phyloP scores from a whole-genome alignment of 1,139 yeast species.

The Arxiozyma telluris region DNA sequence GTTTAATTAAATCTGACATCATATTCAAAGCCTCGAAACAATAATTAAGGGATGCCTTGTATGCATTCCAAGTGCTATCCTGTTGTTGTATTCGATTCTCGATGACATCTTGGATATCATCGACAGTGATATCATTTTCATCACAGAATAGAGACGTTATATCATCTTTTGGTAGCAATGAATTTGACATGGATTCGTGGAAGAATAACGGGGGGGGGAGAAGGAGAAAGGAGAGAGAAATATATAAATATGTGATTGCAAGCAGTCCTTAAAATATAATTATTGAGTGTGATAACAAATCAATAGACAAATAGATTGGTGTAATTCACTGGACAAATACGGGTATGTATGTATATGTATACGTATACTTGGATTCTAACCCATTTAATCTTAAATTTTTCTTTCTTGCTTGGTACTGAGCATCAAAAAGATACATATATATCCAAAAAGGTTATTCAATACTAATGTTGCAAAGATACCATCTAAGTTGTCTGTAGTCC shows the following conservation, averaged over 20 bases:
- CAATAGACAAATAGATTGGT: background rate
- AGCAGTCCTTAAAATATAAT: background rate
- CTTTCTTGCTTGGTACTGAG: no score
- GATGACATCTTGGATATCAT: background rate
- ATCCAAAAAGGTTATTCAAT: no score
- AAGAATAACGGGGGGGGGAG: no score
- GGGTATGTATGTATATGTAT: background rate
- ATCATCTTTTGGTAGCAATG: background rate
- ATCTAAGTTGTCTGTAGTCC: no score
- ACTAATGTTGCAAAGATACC: no score
- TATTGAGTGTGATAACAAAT: background rate
- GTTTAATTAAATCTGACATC: conserved; percentile 4
- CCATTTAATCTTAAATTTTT: background rate
- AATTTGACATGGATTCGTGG: background rate
- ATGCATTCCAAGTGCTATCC: background rate
- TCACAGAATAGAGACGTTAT: conserved; percentile 1
- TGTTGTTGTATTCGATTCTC: background rate
- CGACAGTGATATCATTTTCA: background rate
- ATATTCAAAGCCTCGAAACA: conserved; percentile 5
- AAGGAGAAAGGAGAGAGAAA: no score
- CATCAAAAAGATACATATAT: no score
- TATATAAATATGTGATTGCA: no score
- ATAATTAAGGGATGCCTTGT: background rate
- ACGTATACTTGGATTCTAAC: background rate
- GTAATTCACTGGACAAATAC: background rate